phyloP scores from a whole-genome alignment of 495 filamentous ascomycete species.

The Tuber microsphaerosporum region DNA sequence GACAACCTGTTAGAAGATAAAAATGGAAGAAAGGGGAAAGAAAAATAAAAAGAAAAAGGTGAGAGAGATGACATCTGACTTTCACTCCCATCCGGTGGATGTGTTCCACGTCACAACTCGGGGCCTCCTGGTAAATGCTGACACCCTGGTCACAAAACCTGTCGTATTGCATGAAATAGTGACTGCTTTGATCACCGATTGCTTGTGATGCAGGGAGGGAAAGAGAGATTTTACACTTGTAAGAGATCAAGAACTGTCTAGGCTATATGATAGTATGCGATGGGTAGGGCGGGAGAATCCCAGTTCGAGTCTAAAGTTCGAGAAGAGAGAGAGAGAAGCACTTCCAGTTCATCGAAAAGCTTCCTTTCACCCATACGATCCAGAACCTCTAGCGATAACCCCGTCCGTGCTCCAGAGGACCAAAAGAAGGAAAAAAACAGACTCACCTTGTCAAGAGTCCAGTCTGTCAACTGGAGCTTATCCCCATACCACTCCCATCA shows the following conservation, averaged over 20 bases:
- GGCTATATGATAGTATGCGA: neutral
- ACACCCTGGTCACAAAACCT: neutral
- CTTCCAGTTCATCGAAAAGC: neutral
- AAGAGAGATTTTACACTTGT: neutral
- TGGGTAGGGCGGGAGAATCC: neutral
- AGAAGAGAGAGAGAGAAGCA: neutral
- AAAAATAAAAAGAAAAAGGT: neutral
- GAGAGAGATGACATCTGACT: neutral
- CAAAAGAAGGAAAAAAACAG: neutral
- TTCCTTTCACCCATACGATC: neutral
- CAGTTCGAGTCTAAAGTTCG: neutral
- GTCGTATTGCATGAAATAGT: neutral
- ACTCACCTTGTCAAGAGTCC: neutral
- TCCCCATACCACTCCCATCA: neutral
- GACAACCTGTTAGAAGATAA: neutral
- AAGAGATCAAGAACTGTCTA: neutral
- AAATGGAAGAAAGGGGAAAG: neutral
- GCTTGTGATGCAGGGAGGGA: neutral
- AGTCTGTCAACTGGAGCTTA: neutral
- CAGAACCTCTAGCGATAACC: neutral
- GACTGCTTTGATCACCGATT: neutral
- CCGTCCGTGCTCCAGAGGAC: neutral
- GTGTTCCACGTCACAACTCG: conserved; percentile 5
- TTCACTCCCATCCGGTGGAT: neutral
- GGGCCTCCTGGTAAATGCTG: neutral